Conservation (phyloP, 768 basidiomycete species). For the Pisolithus orientalis region DNA sequence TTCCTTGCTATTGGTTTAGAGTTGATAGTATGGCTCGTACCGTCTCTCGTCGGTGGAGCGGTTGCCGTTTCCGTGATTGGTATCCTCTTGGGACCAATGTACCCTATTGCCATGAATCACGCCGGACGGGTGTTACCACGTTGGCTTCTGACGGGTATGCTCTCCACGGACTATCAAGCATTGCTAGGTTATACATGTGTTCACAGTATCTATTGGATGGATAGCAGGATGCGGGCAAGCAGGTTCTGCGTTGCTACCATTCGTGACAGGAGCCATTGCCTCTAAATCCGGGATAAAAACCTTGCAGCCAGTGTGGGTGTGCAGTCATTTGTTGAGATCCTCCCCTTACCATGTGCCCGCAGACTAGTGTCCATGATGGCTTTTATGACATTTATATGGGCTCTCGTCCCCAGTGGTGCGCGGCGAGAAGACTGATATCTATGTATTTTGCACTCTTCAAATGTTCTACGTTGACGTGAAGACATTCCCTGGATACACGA, state of each 20-base stretch:
- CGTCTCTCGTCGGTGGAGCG: constrained; percentile 46
- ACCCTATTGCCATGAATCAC: constrained; percentile 61
- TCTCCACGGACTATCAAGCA: background rate
- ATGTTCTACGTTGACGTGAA: too few species aligned
- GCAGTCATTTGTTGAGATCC: background rate
- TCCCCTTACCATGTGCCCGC: background rate
- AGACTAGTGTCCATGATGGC: constrained; percentile 37
- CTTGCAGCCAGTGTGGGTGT: constrained; percentile 31
- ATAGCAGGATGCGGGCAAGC: constrained; percentile 65
- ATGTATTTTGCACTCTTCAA: background rate
- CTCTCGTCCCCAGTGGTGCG: constrained; percentile 30
- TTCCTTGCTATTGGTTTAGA: constrained; percentile 49
- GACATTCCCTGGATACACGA: too few species aligned
- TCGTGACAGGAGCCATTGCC: constrained; percentile 66
- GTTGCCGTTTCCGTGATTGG: constrained; percentile 54
- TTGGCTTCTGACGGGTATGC: constrained; percentile 51
- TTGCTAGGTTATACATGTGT: background rate
- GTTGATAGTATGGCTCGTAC: constrained; percentile 52
- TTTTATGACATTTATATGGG: constrained; percentile 37
- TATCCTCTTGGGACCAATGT: constrained; percentile 46
- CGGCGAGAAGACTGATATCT: constrained; percentile 10
- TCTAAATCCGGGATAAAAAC: constrained; percentile 46
- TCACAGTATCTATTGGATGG: constrained; percentile 53
- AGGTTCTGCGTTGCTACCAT: constrained; percentile 66
- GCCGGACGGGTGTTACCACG: constrained; percentile 61